Evolutionary conservation across 129 eudicot genomes (phyloP).

Genomic region (Chrysanthemum makinoi): DNA sequence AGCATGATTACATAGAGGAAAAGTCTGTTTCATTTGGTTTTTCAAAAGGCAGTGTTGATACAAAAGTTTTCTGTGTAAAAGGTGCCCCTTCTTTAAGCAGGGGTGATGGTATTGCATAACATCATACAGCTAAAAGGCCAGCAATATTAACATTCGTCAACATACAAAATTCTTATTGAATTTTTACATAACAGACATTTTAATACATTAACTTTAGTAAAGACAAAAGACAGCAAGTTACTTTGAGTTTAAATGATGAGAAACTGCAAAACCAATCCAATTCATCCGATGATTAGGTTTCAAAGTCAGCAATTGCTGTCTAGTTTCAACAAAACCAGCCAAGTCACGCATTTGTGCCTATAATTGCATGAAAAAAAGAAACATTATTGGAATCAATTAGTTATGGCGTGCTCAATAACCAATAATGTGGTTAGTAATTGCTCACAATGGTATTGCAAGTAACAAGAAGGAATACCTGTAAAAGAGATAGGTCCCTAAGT

Average conservation of each 20-base stretch:
- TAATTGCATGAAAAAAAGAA: conserved; percentile 14
- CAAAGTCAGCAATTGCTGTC: conserved; percentile 86
- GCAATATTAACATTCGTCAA: background rate
- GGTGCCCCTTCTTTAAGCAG: too few relatives aligned
- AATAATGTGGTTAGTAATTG: background rate
- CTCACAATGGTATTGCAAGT: conserved; percentile 3
- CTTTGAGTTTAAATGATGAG: conserved; percentile 91
- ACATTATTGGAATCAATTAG: background rate
- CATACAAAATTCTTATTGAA: conserved; percentile 11
- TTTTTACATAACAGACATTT: background rate
- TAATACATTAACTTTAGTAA: background rate
- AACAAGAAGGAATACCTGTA: conserved; percentile 56
- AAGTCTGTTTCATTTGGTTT: conserved; percentile 1
- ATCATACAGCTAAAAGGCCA: background rate
- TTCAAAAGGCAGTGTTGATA: background rate
- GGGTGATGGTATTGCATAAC: background rate
- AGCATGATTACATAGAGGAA: background rate
- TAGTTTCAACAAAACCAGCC: conserved; percentile 96
- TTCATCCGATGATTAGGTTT: conserved; percentile 99
- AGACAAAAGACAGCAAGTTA: conserved; percentile 28
- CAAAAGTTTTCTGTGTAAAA: conserved; percentile 1
- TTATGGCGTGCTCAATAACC: background rate
- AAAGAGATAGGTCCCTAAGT: conserved; percentile 86
- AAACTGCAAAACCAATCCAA: conserved; percentile 99
- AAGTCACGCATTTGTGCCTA: conserved; percentile 99